These are phyloP conservation scores for Populus euphratica DNA, from an alignment of 345 rosid species.

Conservation along the genomic window DNA sequence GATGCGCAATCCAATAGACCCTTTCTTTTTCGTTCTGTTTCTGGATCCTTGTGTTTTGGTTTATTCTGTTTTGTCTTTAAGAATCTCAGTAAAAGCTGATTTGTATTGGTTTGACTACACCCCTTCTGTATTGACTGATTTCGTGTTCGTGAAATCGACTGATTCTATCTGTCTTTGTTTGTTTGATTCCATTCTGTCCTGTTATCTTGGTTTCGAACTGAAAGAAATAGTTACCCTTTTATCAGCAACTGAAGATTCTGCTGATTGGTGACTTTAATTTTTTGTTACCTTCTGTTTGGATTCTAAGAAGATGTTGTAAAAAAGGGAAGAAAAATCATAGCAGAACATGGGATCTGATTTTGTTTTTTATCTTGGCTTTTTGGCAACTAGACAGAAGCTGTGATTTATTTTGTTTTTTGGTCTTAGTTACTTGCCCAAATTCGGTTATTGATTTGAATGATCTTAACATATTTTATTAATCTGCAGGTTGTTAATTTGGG, in stretches of 20 bases:
- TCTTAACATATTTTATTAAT: constrained; percentile 3
- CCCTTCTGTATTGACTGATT: constrained; percentile 26
- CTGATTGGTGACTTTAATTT: constrained; percentile 3
- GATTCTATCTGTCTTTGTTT: too few species aligned
- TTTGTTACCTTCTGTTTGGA: constrained; percentile 22
- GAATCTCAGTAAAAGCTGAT: constrained; percentile 50
- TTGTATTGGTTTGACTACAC: constrained; percentile 37
- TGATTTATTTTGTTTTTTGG: not conserved
- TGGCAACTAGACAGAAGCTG: not conserved
- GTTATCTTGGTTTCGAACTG: constrained; percentile 19
- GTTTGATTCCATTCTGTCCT: constrained; percentile 1
- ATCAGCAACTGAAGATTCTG: constrained; percentile 14
- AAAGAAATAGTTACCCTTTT: constrained; percentile 6
- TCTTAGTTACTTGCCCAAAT: not conserved
- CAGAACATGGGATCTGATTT: not conserved
- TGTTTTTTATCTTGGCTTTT: not conserved
- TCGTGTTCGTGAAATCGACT: constrained; percentile 18
- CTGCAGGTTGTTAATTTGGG: constrained; percentile 88
- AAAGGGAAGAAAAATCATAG: not conserved
- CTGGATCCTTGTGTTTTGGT: constrained; percentile 68
- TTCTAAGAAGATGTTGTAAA: constrained; percentile 1
- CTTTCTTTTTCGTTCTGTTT: constrained; percentile 27
- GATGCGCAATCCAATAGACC: constrained; percentile 22
- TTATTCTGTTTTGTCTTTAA: constrained; percentile 56
- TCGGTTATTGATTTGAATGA: not conserved